Percentiles rank a stretch among this genome's conserved stretches.
Evolutionary conservation across 352 stramenopile genomes (phyloP).

Genomic region (Plasmopara halstedii): DNA sequence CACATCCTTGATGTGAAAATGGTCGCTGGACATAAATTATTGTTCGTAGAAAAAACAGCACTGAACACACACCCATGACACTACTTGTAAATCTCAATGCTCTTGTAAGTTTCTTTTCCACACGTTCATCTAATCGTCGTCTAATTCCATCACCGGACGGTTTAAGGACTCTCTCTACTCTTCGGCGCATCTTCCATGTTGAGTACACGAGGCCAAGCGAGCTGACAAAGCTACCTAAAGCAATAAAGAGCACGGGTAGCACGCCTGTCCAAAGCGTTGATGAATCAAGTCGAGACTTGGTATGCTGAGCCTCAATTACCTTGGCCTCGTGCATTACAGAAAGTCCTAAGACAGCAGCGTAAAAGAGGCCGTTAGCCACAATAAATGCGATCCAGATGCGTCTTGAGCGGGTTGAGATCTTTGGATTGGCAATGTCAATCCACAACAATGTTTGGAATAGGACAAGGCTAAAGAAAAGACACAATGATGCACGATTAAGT

Average conservation of each 20-base stretch:
- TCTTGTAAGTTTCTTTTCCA: slow-evolving; percentile 64
- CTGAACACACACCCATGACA: slow-evolving; percentile 61
- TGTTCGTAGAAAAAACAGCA: slow-evolving; percentile 60
- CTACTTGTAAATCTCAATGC: slow-evolving; percentile 63
- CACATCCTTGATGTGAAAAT: slow-evolving; percentile 67
- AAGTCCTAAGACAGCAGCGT: slow-evolving; percentile 54
- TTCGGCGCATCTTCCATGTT: slow-evolving; percentile 60
- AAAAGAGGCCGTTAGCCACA: slow-evolving; percentile 65
- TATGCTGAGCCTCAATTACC: slow-evolving; percentile 14
- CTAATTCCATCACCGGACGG: slow-evolving; percentile 34
- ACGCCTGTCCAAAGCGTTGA: slow-evolving; percentile 44
- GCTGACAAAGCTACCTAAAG: slow-evolving; percentile 53
- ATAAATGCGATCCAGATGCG: slow-evolving; percentile 74
- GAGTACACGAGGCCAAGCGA: slow-evolving; percentile 68
- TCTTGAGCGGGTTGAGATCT: slow-evolving; percentile 57
- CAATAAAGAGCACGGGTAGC: slow-evolving; percentile 61
- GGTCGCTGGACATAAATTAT: slow-evolving; percentile 77
- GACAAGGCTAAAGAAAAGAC: slow-evolving; percentile 81
- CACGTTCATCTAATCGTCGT: slow-evolving; percentile 44
- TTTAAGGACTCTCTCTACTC: slow-evolving; percentile 60
- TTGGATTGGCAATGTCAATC: slow-evolving; percentile 82
- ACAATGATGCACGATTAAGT: slow-evolving; percentile 64
- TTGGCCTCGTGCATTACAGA: slow-evolving; percentile 37
- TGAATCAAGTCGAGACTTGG: slow-evolving; percentile 3
- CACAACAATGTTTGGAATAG: slow-evolving; percentile 83